Base-by-base conservation (phyloP, 208 protist species). In the Phytomonas francai region DNA sequence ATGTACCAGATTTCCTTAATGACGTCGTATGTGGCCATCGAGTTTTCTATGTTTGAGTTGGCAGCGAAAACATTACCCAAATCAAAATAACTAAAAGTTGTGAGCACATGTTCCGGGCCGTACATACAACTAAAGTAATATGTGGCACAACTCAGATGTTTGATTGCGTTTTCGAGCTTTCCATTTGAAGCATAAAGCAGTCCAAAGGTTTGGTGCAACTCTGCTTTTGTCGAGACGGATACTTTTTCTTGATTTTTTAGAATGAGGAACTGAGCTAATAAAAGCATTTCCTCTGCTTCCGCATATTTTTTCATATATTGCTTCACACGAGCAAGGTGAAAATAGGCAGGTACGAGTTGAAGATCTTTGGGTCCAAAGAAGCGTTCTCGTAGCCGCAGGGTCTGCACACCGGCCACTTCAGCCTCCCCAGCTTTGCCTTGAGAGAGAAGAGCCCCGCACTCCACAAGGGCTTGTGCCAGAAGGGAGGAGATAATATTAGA, bases 41-140 rank as follows among this genome's bases (percentile, higher is more conserved):
- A 88, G 27, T 67, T 85, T 68, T 96, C 86, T 83, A 93, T 94
- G 72, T 73, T 79, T 19, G 84, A 74, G 69, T 93, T 92, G 19
- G 91, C 80, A n/a, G 87, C 86, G 65, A 96, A 94, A 25, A 96
- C 88, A 74, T 96, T 96, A 51, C 82, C 91, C 12, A 96, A 75
- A 65, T 96, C 91, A 75, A 96, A 96, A 76, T 94, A 96, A 54
- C 86, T 90, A 74, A 94, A 96, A 36, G 86, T 87, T 36, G 91
- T 96, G 28, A 94, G 76, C 3, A 94, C 72, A 71, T 91, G 76
- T 59, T 86, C 59, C 22, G 88, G 74, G 11, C 91, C 91, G 75
- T 96, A 78, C n/a, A 94, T 62, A 27, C 80, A 72, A 63, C 83
- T 92, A 16, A 96, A 76, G 73, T 92, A 96, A 71, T 96, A 96